Base-by-base conservation (phyloP, 805 yeast genomes). In the Teunomyces lycoperdinae region DNA sequence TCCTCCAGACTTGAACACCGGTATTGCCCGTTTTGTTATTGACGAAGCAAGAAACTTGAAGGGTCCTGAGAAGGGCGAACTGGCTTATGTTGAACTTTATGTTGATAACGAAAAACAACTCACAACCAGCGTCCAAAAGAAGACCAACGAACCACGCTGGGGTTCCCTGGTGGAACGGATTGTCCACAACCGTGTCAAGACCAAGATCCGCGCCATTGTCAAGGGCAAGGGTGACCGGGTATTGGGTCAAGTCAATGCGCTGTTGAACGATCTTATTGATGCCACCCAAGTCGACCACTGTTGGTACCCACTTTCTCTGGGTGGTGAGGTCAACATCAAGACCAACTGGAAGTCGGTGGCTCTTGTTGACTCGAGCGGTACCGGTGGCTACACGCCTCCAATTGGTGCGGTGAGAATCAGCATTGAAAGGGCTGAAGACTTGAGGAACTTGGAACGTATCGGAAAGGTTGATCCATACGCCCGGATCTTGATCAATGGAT, bases 381-480 rank as follows among this genome's bases (percentile, higher is more conserved):
- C 87, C 17, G 81, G 84, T 56, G 94, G 92, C 44, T 92, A 90
- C 70, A 81, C 89, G n/a, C 89, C 89, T 49, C 99, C 99, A 43
- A 85, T 92, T 62, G 99, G 99, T 63, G 92, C 87, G 30, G 77
- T 91, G 5, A 83, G 97, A 61, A 74, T 94, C 27, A 74, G 78
- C 50, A 66, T 94, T 50, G 80, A 79, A 55, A 78, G 77, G 51
- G 97, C 95, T 38, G 79, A 77, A 48, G 85, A 82, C 51, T 78
- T 94, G 60, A 79, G 86, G 50, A 92, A 94, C 67, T 76, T 91
- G 67, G 97, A 92, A 66, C 85, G 81, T 47, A 76, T 94, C 50
- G 98, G 98, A 50, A 88, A 83, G 58, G 82, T 90, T 62, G 98
- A 94, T 67, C 99, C 99, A 39, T 94, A 92, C 62, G 81, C 83